A percentile compares a stretch with the other conserved stretches of the same genome.
Evolutionary conservation across 306 rosid genomes (phyloP).

Genomic region (Cucumis hystrix): DNA sequence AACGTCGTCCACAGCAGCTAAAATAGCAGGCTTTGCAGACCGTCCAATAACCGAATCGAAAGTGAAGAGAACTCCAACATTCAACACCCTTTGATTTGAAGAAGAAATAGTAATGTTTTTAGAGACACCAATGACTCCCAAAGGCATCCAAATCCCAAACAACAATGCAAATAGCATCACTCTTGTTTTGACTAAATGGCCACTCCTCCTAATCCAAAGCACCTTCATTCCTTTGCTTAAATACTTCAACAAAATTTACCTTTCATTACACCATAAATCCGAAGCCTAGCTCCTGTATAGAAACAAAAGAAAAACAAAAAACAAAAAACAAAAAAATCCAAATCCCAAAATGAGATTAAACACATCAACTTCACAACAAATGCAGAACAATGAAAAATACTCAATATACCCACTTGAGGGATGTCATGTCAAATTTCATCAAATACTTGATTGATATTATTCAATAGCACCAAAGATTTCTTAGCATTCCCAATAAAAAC

Average conservation of each 20-base stretch:
- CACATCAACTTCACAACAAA: not conserved
- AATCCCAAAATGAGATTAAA: not conserved
- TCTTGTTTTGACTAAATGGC: slow-evolving; percentile 11
- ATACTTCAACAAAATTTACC: not conserved
- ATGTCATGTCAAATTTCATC: not conserved
- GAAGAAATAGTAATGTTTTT: slow-evolving; percentile 24
- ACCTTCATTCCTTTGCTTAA: slow-evolving; percentile 18
- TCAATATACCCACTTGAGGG: slow-evolving; percentile 5
- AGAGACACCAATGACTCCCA: slow-evolving; percentile 29
- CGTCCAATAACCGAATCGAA: slow-evolving; percentile 19
- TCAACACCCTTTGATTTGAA: slow-evolving; percentile 35
- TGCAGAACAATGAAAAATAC: not conserved
- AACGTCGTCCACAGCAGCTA: slow-evolving; percentile 9
- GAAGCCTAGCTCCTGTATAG: not conserved
- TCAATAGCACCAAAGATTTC: not conserved
- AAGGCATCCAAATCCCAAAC: slow-evolving; percentile 35
- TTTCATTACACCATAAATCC: not conserved
- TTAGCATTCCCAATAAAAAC: not conserved
- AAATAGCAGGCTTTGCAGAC: slow-evolving; percentile 11
- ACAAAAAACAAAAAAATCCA: not conserved
- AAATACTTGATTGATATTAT: not conserved
- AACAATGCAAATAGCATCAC: slow-evolving; percentile 17
- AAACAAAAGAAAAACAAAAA: not conserved
- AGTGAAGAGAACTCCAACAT: slow-evolving; percentile 54
- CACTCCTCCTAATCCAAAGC: slow-evolving; percentile 15